These are phyloP conservation scores for Paraconiothyrium brasiliense DNA, from an alignment of 2,329 filamentous ascomycete genomes.

Conservation along the genomic window DNA sequence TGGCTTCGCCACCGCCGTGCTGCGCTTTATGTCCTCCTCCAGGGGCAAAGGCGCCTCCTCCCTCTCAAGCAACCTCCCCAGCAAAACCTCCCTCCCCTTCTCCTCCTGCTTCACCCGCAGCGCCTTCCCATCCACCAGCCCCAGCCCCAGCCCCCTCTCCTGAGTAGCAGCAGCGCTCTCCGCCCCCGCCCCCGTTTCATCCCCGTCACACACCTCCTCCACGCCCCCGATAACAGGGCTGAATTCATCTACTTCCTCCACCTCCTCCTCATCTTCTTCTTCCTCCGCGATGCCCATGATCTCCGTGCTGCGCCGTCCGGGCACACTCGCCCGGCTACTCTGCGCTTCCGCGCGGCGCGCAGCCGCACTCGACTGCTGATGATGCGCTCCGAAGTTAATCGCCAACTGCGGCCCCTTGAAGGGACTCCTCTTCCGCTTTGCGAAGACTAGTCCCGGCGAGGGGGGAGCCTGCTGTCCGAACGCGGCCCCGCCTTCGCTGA, in stretches of 20 bases:
- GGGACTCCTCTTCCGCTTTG: conserved; percentile 79
- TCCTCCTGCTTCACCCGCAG: neutral
- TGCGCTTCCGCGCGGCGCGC: conserved; percentile 10
- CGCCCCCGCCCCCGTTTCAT: conserved; percentile 8
- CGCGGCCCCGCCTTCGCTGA: conserved; percentile 54
- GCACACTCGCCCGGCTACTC: conserved; percentile 63
- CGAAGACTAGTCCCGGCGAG: conserved; percentile 74
- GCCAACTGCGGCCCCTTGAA: conserved; percentile 80
- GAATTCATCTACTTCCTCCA: conserved; percentile 69
- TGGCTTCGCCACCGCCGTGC: neutral
- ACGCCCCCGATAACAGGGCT: conserved; percentile 55
- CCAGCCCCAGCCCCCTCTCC: conserved; percentile 2
- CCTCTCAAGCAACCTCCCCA: neutral
- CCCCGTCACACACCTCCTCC: conserved; percentile 44
- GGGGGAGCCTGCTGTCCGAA: conserved; percentile 66
- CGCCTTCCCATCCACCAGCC: neutral
- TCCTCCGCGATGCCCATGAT: conserved; percentile 68
- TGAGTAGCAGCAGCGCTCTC: neutral
- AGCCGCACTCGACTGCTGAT: conserved; percentile 26
- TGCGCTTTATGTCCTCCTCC: neutral
- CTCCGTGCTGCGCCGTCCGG: conserved; percentile 76
- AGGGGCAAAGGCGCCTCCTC: neutral
- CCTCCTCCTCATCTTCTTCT: conserved; percentile 53
- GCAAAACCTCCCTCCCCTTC: neutral
- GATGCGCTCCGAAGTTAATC: conserved; percentile 49